These are phyloP conservation scores for Penicillium pulvis DNA, from an alignment of 495 filamentous ascomycete species.

Conservation along the genomic window DNA sequence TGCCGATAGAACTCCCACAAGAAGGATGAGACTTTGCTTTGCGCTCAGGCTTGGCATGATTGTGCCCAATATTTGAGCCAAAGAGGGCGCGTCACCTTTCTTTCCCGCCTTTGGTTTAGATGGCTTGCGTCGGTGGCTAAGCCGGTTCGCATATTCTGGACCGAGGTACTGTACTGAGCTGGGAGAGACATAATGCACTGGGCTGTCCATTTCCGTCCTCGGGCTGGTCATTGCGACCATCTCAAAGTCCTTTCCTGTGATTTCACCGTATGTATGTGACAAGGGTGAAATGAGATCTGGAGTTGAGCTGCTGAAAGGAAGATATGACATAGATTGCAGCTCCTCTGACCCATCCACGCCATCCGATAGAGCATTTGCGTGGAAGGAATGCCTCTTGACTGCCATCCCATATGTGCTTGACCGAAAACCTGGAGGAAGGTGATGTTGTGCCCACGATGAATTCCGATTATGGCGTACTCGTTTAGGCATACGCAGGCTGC, in stretches of 20 bases:
- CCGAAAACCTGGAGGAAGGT: constrained; percentile 19
- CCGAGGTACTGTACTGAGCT: not conserved
- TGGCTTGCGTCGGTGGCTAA: not conserved
- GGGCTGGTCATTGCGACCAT: constrained; percentile 14
- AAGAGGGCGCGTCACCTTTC: constrained; percentile 12
- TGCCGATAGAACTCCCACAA: constrained; percentile 62
- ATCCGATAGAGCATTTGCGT: not conserved
- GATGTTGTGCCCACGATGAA: constrained; percentile 19
- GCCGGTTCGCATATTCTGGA: not conserved
- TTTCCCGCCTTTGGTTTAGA: constrained; percentile 9
- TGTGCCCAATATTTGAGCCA: constrained; percentile 67
- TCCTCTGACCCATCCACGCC: not conserved
- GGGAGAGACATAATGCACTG: not conserved
- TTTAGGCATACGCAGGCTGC: constrained; percentile 5
- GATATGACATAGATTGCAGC: not conserved
- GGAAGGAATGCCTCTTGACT: not conserved
- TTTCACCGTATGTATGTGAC: not conserved
- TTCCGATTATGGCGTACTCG: constrained; percentile 5
- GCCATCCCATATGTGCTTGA: constrained; percentile 14
- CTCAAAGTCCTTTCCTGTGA: constrained; percentile 5
- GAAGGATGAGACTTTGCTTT: constrained; percentile 54
- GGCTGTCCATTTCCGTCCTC: not conserved
- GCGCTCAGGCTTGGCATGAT: constrained; percentile 67
- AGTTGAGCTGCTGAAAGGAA: not conserved
- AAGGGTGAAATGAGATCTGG: not conserved